A percentile compares a stretch with the other conserved stretches of the same genome.
Evolutionary conservation across 345 rosid species (phyloP).

Genomic region (Limnanthes douglasii): DNA sequence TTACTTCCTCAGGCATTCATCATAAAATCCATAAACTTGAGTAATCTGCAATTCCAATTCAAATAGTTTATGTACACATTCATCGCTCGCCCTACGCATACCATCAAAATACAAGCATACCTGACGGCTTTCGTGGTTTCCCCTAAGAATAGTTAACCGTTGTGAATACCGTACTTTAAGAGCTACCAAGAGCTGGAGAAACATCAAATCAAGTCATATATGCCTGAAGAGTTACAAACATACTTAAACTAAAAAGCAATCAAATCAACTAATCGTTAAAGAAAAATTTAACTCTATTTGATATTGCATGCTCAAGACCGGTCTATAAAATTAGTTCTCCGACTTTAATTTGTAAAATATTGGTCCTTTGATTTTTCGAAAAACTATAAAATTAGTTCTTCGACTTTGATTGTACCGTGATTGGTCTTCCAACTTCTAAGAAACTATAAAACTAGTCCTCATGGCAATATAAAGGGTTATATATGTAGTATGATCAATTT

Average conservation of each 20-base stretch:
- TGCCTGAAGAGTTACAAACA: background rate
- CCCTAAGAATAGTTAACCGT: conserved; percentile 90
- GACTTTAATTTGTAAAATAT: background rate
- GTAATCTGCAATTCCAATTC: conserved; percentile 56
- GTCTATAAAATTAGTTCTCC: background rate
- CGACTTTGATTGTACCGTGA: no score
- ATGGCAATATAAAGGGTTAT: no score
- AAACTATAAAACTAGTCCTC: no score
- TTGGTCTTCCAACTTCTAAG: no score
- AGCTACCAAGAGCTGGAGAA: conserved; percentile 66
- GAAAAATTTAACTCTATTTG: background rate
- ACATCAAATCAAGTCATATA: conserved; percentile 2
- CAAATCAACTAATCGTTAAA: background rate
- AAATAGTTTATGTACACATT: background rate
- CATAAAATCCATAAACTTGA: conserved; percentile 98
- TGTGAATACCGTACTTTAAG: conserved; percentile 79
- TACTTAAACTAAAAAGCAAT: conserved; percentile 4
- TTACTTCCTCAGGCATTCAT: conserved; percentile 97
- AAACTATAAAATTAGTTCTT: no score
- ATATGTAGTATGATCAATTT: no score
- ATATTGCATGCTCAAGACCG: background rate
- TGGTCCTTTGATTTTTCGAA: no score
- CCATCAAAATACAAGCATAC: conserved; percentile 16
- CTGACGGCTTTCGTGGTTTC: conserved; percentile 99
- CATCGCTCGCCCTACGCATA: background rate